Evolutionary conservation across 768 basidiomycete genomes (phyloP), one percentile per base, ranked within the genome.

Genomic region (Pholiota conissans): DNA sequence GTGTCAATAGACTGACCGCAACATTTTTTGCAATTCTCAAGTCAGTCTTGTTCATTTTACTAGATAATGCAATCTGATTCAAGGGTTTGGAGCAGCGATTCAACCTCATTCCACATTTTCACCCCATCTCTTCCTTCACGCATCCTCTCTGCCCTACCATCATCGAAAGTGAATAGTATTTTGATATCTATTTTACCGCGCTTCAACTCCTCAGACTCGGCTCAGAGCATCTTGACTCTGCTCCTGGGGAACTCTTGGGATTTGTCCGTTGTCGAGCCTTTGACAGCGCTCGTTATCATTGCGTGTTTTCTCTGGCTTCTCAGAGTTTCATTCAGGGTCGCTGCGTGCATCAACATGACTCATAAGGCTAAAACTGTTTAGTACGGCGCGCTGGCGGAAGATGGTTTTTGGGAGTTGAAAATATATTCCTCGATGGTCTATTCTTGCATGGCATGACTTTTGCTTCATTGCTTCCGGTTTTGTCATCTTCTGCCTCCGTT

Each of bases 251-350:
- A 67, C 26, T 52, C 54, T 0, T 63, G 60, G 2, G 74, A 82
- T 59, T 62, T 80, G 1, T 62, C 62, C 0, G 63, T 69, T n/a
- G 79, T 81, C n/a, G 77, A 80, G 56, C 60, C 75, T 34, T 68
- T 77, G 9, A 81, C 79, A 0, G 66, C 69, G 1, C 30, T 76
- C 10, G 72, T 69, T 18, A 73, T 81, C 39, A 60, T 79, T 16
- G 37, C 65, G 2, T 70, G 73, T 39, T 80, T 80, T 52, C 57
- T 72, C 3, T 77, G 76, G 63, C 57, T 82, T 2, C 52, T 73
- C 16, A 65, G 64, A 11, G 66, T 68, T 3, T 66, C 70, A 1
- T 67, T 58, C 59, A 65, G 52, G 52, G 67, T 71, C 1, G 51
- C 61, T 5, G 18, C 16, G 3, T 61, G 66, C 28, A 35, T 62